Conservation (phyloP, 768 basidiomycete species). For the Psilocybe tampanensis region DNA sequence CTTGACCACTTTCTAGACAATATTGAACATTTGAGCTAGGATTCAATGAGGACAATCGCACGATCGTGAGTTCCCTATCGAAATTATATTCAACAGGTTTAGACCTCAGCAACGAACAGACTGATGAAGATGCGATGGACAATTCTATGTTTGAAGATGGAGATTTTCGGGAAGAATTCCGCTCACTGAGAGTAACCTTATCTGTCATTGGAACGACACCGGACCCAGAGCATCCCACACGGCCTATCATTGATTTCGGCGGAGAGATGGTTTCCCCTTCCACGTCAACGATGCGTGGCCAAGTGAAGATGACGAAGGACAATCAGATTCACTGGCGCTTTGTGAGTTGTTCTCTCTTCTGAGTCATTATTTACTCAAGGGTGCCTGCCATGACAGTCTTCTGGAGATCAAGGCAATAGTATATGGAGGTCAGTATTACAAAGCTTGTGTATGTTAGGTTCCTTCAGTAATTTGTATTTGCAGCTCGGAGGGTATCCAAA, state of each 20-base stretch:
- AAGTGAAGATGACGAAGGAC: conserved; percentile 58
- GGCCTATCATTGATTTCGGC: conserved; percentile 55
- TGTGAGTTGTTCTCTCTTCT: conserved; percentile 38
- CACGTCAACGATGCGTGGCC: conserved; percentile 52
- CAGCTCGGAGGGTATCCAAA: conserved; percentile 64
- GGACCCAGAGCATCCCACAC: conserved; percentile 50
- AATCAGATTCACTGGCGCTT: conserved; percentile 64
- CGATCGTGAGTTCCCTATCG: conserved; percentile 15
- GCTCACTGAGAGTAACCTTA: conserved; percentile 49
- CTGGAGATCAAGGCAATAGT: conserved; percentile 51
- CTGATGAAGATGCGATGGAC: conserved; percentile 31
- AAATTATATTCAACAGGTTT: neutral
- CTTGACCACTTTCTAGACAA: conserved; percentile 2
- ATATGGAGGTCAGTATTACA: conserved; percentile 54
- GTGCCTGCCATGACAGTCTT: conserved; percentile 34
- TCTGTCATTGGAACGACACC: conserved; percentile 39
- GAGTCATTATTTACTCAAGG: neutral
- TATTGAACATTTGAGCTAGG: conserved; percentile 30
- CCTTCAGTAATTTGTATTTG: neutral
- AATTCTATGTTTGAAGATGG: conserved; percentile 50
- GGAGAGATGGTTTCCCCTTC: conserved; percentile 51
- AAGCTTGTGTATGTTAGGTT: neutral
- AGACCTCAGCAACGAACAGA: no score
- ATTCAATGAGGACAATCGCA: conserved; percentile 45
- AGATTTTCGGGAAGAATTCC: conserved; percentile 54